Evolutionary conservation across 148 eudicot genomes (phyloP).

Genomic region (Dysphania ambrosioides): DNA sequence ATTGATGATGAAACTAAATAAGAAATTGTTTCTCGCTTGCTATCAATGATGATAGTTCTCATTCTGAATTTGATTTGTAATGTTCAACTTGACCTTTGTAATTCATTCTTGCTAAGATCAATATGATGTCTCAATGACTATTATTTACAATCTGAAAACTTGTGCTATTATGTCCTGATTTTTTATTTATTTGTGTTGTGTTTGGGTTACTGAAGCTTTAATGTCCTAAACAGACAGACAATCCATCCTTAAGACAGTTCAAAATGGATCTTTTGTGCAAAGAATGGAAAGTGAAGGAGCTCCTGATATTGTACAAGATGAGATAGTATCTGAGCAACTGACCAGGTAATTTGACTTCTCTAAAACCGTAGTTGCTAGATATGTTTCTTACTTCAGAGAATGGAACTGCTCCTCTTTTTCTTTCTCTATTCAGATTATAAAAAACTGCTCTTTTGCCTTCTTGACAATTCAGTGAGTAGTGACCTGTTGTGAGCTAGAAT

Average conservation of each 20-base stretch:
- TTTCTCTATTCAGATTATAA: neutral
- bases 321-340: constrained; percentile 92
- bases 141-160: neutral
- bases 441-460: neutral
- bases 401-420: neutral
- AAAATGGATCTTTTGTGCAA: constrained; percentile 29
- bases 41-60: neutral
- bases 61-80: neutral
- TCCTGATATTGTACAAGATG: constrained; percentile 62
- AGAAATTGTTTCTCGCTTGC: no score
- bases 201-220: constrained; percentile 1
- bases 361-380: neutral
- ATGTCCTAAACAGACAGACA: constrained; percentile 29
- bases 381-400: neutral
- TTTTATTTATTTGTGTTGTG: neutral
- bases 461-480: neutral
- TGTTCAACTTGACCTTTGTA: neutral
- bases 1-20: no score
- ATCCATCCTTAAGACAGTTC: constrained; percentile 19
- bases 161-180: neutral
- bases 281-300: constrained; percentile 27
- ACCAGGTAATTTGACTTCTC: constrained; percentile 53
- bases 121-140: neutral
- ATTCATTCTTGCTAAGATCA: neutral
- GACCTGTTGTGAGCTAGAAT: neutral